Conservation (phyloP, 2,329 filamentous ascomycete genomes). For the Cercospora nicotianae region DNA sequence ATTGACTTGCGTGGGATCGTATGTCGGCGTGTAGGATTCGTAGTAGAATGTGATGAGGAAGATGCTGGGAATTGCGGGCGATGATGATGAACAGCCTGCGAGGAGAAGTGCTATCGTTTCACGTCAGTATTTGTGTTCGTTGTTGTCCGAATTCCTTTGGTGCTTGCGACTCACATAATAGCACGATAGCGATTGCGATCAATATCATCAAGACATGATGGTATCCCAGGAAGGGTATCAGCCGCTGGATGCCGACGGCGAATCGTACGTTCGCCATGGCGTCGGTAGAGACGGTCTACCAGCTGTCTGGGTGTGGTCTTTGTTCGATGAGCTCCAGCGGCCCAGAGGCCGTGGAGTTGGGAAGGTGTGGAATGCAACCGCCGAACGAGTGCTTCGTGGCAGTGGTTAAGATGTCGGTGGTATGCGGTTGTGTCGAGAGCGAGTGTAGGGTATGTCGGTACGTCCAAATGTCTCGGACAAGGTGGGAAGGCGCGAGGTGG, state of each 20-base stretch:
- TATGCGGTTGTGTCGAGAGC: conserved; percentile 6
- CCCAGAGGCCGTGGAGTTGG: conserved; percentile 30
- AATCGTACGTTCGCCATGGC: conserved; percentile 52
- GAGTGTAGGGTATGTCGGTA: neutral
- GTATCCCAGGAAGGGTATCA: conserved; percentile 65
- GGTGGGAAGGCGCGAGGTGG: neutral
- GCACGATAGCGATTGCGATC: conserved; percentile 88
- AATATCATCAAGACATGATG: conserved; percentile 95
- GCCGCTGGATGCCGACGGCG: conserved; percentile 54
- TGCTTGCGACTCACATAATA: conserved; percentile 71
- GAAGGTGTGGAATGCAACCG: conserved; percentile 26
- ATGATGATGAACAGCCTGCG: conserved; percentile 95
- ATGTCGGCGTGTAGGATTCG: conserved; percentile 76
- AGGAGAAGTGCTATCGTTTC: conserved; percentile 71
- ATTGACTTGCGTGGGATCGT: conserved; percentile 84
- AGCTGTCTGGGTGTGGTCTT: conserved; percentile 32
- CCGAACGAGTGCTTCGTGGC: conserved; percentile 18
- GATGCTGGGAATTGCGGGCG: conserved; percentile 89
- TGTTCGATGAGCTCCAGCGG: conserved; percentile 24
- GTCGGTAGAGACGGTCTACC: conserved; percentile 40
- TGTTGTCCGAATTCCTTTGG: neutral
- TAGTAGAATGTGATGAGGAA: conserved; percentile 99
- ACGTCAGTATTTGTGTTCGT: conserved; percentile 17
- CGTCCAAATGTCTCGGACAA: neutral
- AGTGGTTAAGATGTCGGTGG: conserved; percentile 13